phyloP scores from a whole-genome alignment of 495 filamentous ascomycete genomes.

The Lasiosphaeris hirsuta region DNA sequence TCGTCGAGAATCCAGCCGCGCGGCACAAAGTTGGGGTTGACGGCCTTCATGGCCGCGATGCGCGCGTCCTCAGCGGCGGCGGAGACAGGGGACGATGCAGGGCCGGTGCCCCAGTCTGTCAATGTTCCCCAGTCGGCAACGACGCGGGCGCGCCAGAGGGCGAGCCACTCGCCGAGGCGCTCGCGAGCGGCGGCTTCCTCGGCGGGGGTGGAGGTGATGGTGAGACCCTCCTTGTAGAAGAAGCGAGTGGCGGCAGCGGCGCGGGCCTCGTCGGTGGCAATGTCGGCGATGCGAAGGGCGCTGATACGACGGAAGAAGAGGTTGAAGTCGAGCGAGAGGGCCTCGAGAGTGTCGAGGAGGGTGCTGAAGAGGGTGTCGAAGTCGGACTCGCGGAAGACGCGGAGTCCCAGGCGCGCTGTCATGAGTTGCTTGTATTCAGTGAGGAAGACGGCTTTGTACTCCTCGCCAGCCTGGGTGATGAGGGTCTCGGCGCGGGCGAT shows the following conservation, averaged over 20 bases:
- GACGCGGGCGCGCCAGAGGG: slow-evolving; percentile 63
- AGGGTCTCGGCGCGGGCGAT: slow-evolving; percentile 77
- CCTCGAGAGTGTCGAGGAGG: slow-evolving; percentile 77
- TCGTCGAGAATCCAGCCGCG: slow-evolving; percentile 92
- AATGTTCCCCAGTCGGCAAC: slow-evolving; percentile 72
- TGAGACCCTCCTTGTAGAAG: slow-evolving; percentile 65
- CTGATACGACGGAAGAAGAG: slow-evolving; percentile 82
- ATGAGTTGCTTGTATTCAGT: slow-evolving; percentile 83
- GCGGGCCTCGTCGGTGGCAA: slow-evolving; percentile 59
- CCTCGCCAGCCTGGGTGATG: slow-evolving; percentile 72
- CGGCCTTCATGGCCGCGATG: slow-evolving; percentile 67
- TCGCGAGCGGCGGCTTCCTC: slow-evolving; percentile 60
- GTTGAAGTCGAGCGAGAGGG: slow-evolving; percentile 81
- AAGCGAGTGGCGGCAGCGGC: slow-evolving; percentile 58
- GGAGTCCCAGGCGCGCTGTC: slow-evolving; percentile 71
- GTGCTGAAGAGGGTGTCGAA: slow-evolving; percentile 75
- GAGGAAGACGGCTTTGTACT: slow-evolving; percentile 83
- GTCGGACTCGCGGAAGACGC: slow-evolving; percentile 60
- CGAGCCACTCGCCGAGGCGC: slow-evolving; percentile 71
- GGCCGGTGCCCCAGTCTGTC: slow-evolving; percentile 58
- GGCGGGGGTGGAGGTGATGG: slow-evolving; percentile 47
- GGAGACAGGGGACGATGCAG: slow-evolving; percentile 25
- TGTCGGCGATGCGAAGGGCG: slow-evolving; percentile 49
- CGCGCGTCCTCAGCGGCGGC: slow-evolving; percentile 57
- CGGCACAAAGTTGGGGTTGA: slow-evolving; percentile 90